A percentile compares a stretch with the other conserved stretches of the same genome.
Evolutionary conservation across 352 stramenopile species (phyloP).

Genomic region (Globisporangium parvum): DNA sequence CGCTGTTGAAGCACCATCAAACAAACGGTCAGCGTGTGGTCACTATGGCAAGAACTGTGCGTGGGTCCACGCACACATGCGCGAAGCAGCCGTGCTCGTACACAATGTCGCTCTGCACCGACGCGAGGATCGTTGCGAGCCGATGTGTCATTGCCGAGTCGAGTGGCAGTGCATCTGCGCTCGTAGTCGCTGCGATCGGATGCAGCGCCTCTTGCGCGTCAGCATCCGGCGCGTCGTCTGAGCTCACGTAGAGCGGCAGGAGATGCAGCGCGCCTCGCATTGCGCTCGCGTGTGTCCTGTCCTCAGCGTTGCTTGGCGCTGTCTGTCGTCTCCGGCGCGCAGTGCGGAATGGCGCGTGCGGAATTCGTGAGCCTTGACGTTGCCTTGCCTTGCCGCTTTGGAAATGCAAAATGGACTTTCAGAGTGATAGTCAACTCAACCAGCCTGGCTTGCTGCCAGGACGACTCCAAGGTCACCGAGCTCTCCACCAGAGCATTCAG

Average conservation of each 20-base stretch:
- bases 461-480: too few relatives aligned
- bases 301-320: background rate
- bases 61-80: too few relatives aligned
- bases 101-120: slow-evolving; percentile 28
- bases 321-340: slow-evolving; percentile 3
- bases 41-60: too few relatives aligned
- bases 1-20: background rate
- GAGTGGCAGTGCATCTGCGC: background rate
- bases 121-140: slow-evolving; percentile 31
- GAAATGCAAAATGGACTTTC: slow-evolving; percentile 4
- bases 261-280: slow-evolving; percentile 57
- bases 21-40: background rate
- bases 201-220: slow-evolving; percentile 13
- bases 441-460: too few relatives aligned
- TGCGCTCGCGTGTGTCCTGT: background rate
- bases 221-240: slow-evolving; percentile 19
- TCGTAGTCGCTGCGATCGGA: slow-evolving; percentile 4
- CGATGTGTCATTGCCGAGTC: slow-evolving; percentile 15
- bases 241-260: slow-evolving; percentile 43
- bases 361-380: slow-evolving; percentile 7
- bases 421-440: slow-evolving; percentile 12
- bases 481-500: too few relatives aligned
- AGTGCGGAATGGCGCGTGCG: slow-evolving; percentile 10
- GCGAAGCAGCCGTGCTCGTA: slow-evolving; percentile 20
- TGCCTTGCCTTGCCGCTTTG: slow-evolving; percentile 8